These are phyloP conservation scores for Leccinum imitatum DNA, from an alignment of 768 basidiomycete species.

Conservation along the genomic window DNA sequence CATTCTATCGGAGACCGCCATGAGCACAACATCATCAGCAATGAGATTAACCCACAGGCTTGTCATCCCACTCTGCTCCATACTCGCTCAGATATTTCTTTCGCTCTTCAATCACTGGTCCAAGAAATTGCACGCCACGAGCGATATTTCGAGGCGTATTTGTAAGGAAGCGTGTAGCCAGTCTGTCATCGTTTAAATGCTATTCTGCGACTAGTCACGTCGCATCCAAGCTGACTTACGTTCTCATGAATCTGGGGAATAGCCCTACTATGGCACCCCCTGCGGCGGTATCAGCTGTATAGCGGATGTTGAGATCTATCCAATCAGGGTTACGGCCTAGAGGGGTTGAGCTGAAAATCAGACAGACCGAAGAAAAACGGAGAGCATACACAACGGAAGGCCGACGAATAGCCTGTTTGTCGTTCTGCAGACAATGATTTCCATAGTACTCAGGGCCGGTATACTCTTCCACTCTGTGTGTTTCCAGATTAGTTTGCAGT, in stretches of 20 bases:
- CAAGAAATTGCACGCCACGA: neutral
- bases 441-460: neutral
- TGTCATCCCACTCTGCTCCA: neutral
- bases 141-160: neutral
- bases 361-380: neutral
- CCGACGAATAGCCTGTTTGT: neutral
- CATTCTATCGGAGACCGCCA: neutral
- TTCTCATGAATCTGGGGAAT: constrained; percentile 26
- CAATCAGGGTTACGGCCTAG: neutral
- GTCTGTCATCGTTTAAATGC: neutral
- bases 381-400: constrained; percentile 38
- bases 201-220: neutral
- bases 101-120: constrained; percentile 6
- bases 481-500: neutral
- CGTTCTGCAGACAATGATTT: neutral
- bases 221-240: neutral
- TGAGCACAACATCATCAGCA: neutral
- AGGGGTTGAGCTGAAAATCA: neutral
- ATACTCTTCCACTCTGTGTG: neutral
- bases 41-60: neutral
- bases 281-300: constrained; percentile 28
- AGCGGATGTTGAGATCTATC: constrained; percentile 29
- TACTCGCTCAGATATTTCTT: neutral
- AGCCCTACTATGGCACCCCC: constrained; percentile 1
- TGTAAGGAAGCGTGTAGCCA: neutral